A percentile compares a stretch with the other conserved stretches of the same genome.
Conservation (phyloP, 1,139 yeast species). For the Yamadazyma sp. region DNA sequence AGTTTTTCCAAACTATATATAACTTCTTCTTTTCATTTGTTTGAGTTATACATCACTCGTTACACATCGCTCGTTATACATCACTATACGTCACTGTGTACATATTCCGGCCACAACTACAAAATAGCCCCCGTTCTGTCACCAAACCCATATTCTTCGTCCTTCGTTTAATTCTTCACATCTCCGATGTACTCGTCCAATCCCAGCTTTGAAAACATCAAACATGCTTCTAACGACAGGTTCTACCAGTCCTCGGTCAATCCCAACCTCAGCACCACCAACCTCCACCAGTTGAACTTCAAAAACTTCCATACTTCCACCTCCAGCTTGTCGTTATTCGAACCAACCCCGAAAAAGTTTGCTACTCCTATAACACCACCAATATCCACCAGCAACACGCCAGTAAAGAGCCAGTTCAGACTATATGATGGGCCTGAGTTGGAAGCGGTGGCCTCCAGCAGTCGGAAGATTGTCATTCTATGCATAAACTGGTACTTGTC, state of each 20-base stretch:
- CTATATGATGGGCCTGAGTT: background rate
- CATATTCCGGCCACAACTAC: too few species aligned
- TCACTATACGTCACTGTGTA: too few species aligned
- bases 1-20: background rate
- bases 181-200: slow-evolving; percentile 16
- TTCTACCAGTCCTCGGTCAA: slow-evolving; percentile 19
- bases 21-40: background rate
- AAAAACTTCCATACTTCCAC: slow-evolving; percentile 4
- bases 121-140: too few species aligned
- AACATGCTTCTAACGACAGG: slow-evolving; percentile 1
- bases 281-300: slow-evolving; percentile 20
- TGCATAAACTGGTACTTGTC: slow-evolving; percentile 78
- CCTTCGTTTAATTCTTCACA: background rate
- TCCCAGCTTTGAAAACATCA: slow-evolving; percentile 16
- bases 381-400: slow-evolving; percentile 33
- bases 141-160: too few species aligned
- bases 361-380: slow-evolving; percentile 40
- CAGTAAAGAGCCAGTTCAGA: slow-evolving; percentile 18
- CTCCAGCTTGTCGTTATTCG: slow-evolving; percentile 6
- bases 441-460: background rate
- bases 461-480: slow-evolving; percentile 34
- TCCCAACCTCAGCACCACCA: slow-evolving; percentile 32
- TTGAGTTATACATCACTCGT: too few species aligned
- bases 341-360: slow-evolving; percentile 15
- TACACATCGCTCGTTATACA: too few species aligned